Evolutionary conservation across 805 yeast genomes (phyloP).

Genomic region (Yamadazyma scolyti): DNA sequence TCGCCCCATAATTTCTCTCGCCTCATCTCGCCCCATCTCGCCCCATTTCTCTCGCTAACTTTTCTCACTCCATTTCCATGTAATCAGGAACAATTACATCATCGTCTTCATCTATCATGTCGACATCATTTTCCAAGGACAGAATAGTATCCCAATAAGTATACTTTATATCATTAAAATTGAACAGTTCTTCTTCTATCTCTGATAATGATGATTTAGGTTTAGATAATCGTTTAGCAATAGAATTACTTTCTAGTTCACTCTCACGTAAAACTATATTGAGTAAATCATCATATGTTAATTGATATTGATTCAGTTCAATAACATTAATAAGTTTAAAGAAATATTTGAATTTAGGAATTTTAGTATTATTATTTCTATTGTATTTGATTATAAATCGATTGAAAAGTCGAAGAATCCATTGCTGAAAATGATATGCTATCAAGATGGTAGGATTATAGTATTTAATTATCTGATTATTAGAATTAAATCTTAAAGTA

Average conservation of each 20-base stretch:
- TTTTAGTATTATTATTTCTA: conserved; percentile 10
- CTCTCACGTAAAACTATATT: conserved; percentile 26
- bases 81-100: too few species aligned
- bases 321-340: conserved; percentile 21
- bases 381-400: conserved; percentile 28
- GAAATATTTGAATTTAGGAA: conserved; percentile 18
- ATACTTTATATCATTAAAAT: conserved; percentile 23
- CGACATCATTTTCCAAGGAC: conserved; percentile 21
- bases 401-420: conserved; percentile 36
- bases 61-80: too few species aligned
- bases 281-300: conserved; percentile 20
- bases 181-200: conserved; percentile 10
- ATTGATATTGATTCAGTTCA: conserved; percentile 13
- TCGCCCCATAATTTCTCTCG: too few species aligned
- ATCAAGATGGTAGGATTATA: conserved; percentile 23
- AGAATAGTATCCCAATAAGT: conserved; percentile 33
- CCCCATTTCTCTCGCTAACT: too few species aligned
- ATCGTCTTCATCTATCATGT: conserved; percentile 15
- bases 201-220: conserved; percentile 3
- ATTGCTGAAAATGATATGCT: conserved; percentile 25
- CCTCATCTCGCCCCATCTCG: too few species aligned
- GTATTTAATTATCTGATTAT: conserved; percentile 19
- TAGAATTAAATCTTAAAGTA: conserved; percentile 3
- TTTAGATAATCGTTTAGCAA: conserved; percentile 2
- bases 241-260: conserved; percentile 15